phyloP scores from a whole-genome alignment of 495 filamentous ascomycete genomes.

The Aspergillus heteromorphus region DNA sequence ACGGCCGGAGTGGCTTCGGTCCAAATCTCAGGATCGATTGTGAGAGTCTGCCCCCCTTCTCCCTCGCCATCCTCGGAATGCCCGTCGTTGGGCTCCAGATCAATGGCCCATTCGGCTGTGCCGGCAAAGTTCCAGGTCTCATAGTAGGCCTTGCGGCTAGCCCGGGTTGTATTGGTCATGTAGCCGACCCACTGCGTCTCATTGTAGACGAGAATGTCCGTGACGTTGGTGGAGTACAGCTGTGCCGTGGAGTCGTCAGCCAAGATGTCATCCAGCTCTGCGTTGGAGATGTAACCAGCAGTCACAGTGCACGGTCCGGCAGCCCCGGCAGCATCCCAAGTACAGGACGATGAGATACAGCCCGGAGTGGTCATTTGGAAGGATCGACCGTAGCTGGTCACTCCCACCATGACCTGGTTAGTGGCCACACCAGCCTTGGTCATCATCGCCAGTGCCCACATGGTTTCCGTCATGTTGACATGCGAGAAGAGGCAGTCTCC shows the following conservation, averaged over 20 bases:
- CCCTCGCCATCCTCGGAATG: too few relatives aligned
- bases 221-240: slow-evolving; percentile 7
- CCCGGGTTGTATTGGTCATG: slow-evolving; percentile 29
- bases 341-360: slow-evolving; percentile 4
- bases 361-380: slow-evolving; percentile 22
- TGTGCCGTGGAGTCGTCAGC: not conserved
- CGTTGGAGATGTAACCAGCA: slow-evolving; percentile 22
- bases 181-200: slow-evolving; percentile 39
- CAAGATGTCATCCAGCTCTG: slow-evolving; percentile 10
- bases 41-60: too few relatives aligned
- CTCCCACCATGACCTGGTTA: slow-evolving; percentile 36
- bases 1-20: too few relatives aligned
- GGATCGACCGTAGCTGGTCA: slow-evolving; percentile 34
- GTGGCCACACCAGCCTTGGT: slow-evolving; percentile 45
- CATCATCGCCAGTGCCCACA: slow-evolving; percentile 36
- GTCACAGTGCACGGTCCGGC: slow-evolving; percentile 12
- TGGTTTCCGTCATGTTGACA: slow-evolving; percentile 42
- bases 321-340: slow-evolving; percentile 2
- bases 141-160: slow-evolving; percentile 15
- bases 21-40: too few relatives aligned
- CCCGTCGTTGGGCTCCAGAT: too few relatives aligned
- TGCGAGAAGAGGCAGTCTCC: slow-evolving; percentile 39
- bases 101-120: slow-evolving; percentile 38
- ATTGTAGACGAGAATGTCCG: slow-evolving; percentile 39
- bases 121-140: slow-evolving; percentile 25